Evolutionary conservation across 2,329 filamentous ascomycete species (phyloP), one percentile per base, ranked within the genome.

Genomic region (Trichoderma lentiforme): DNA sequence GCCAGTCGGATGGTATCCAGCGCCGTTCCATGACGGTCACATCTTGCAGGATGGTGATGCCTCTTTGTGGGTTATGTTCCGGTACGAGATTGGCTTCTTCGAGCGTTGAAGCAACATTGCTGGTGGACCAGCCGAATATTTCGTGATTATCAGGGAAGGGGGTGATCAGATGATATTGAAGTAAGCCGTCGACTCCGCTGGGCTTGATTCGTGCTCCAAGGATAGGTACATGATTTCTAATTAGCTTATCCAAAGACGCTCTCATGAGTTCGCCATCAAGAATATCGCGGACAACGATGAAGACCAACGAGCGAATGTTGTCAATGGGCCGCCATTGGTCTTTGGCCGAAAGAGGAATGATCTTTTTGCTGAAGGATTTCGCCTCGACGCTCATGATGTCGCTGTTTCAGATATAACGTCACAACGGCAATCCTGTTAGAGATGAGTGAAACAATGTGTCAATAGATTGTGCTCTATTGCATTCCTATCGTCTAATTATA

Each of bases 291-390:
- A 75, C 56, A 51, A 75, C 58, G 8, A 76, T 71, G 47, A 75
- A 76, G 3, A 73, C 56, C 3, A 73, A 24, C 4, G 72, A 36
- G 26, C 75, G 75, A 30, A 74, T 74, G 15, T 71, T 60, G 61
- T 65, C 15, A n/a, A 76, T 71, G 12, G 72, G 72, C 5, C 68
- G 73, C 47, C 51, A 60, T 64, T 74, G 74, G 70, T 75, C 74
- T 18, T 66, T 71, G 1, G 64, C 60, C 3, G 63, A 64, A 43
- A 76, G 56, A 18, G 74, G 70, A 15, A 72, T 68, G 70, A 75
- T 56, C 21, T 5, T 72, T 47, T 72, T 47, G 26, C 24, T 24
- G 9, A 30, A 39, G 32, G 61, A 8, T 39, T 64, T 51, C 5
- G 32, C 7, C 3, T 64, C 24, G 18, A 32, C 34, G 21, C 51